phyloP scores from a whole-genome alignment of 768 basidiomycete species.

The Clavaria fumosa region DNA sequence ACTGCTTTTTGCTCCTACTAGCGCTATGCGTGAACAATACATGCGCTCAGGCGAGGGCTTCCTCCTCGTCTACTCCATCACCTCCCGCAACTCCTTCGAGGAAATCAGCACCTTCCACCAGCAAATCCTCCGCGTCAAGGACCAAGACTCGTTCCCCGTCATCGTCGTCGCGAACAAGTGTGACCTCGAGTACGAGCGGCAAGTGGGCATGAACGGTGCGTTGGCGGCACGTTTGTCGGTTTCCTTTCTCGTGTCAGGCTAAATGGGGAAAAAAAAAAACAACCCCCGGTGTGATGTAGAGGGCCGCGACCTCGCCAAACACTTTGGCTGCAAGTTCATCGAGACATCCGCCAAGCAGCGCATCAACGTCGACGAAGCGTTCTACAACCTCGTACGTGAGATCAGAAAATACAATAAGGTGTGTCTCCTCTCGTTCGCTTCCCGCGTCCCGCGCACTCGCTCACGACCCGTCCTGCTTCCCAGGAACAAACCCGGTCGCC shows the following conservation, averaged over 20 bases:
- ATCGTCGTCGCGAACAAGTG: constrained; percentile 98
- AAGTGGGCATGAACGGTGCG: constrained; percentile 87
- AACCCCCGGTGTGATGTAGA: constrained; percentile 30
- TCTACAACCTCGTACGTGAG: constrained; percentile 83
- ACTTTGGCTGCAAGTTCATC: constrained; percentile 87
- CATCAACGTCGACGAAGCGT: constrained; percentile 94
- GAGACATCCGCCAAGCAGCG: constrained; percentile 95
- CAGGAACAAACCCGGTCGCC: no score
- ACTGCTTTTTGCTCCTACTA: constrained; percentile 19
- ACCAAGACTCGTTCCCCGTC: constrained; percentile 89
- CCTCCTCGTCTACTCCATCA: constrained; percentile 94
- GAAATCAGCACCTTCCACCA: constrained; percentile 94
- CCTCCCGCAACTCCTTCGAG: constrained; percentile 94
- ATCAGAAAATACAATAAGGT: constrained; percentile 93
- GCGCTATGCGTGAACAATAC: constrained; percentile 98
- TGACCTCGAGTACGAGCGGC: constrained; percentile 89
- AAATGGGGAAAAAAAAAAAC: not conserved
- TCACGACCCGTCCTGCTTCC: no score
- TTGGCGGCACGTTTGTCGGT: constrained; percentile 5
- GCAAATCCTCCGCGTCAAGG: constrained; percentile 93
- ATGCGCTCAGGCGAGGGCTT: constrained; percentile 98
- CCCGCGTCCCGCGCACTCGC: no score
- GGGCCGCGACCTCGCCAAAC: constrained; percentile 93
- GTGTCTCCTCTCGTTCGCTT: no score
- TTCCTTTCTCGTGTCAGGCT: not conserved